Base-by-base conservation (phyloP, 495 filamentous ascomycete species). In the Penicillium fimorum region DNA sequence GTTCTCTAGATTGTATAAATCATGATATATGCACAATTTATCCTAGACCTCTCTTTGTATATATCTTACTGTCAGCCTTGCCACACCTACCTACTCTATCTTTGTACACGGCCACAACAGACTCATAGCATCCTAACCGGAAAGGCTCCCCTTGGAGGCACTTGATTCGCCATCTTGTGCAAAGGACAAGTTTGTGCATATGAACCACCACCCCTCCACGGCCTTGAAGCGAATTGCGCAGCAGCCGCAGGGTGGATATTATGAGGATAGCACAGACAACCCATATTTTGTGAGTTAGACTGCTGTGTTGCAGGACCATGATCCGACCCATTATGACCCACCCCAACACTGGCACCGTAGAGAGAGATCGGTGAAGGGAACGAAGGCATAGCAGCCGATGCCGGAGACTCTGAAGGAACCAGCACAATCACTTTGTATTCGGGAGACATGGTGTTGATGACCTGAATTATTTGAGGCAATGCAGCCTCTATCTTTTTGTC, bases 401-500 rank as follows among this genome's bases (percentile, higher is more conserved):
- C 55, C 0, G 41, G 15, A 1, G 48, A 46, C 8, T 62, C 55
- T n/a, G 59, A 49, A 0, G 56, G 53, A 25, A 65, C 62, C 4
- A 65, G 49, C 2, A 65, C 62, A 12, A 65, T 65, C 0, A 62
- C 58, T 10, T 62, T 58, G 1, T 59, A 56, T 46, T 65, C 55
- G 0, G 62, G 62, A 3, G 52, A 62, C 30, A 58, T 42, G 27
- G 20, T 56, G 41, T 56, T 59, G 18, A 65, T 54, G 3, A 50
- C 48, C 29, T 62, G 58, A 18, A 67, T 47, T 2, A 67, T 63
- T n/a, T 67, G 62, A 3, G 65, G 65, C 13, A 67, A 48, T 8
- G 62, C 52, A 0, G 30, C 45, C 53, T 65, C 65, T 67, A n/a
- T 2, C 22, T 27, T 29, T 29, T 8, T 32, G 22, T 40, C 4